These are phyloP conservation scores for Chlamydomonas eustigma DNA, from an alignment of 139 green algal species.

Conservation along the genomic window DNA sequence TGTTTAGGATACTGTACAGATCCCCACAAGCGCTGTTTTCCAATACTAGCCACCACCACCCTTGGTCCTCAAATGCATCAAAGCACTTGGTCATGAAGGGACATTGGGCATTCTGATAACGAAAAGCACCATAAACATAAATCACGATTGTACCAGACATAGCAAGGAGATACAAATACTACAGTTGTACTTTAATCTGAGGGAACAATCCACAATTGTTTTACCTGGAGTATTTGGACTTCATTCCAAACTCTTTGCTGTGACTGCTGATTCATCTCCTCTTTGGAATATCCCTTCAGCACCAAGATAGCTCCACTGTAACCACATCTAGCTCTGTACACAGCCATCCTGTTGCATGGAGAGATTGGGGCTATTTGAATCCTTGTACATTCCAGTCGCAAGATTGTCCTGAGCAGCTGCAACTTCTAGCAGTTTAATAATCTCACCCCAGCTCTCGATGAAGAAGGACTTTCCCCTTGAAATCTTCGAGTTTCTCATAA, in stretches of 20 bases:
- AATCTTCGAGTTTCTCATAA: slow-evolving; percentile 47
- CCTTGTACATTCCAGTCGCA: background rate
- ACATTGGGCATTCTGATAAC: slow-evolving; percentile 23
- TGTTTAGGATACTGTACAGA: slow-evolving; percentile 34
- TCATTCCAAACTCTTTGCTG: slow-evolving; percentile 33
- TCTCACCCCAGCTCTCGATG: slow-evolving; percentile 41
- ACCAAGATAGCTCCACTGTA: slow-evolving; percentile 38
- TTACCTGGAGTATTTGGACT: slow-evolving; percentile 22
- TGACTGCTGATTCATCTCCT: slow-evolving; percentile 35
- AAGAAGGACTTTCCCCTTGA: slow-evolving; percentile 38
- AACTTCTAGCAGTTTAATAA: background rate
- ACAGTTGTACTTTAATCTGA: no score
- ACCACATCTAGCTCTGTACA: slow-evolving; percentile 38
- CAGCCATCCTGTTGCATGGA: slow-evolving; percentile 27
- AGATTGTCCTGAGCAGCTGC: background rate
- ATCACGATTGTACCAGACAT: no score
- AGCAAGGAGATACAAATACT: no score
- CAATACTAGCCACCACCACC: slow-evolving; percentile 49
- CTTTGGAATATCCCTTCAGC: slow-evolving; percentile 41
- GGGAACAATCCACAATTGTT: no score
- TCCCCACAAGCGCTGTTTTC: slow-evolving; percentile 46
- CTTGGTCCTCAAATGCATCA: slow-evolving; percentile 48
- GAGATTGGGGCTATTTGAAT: background rate
- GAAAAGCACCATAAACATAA: no score
- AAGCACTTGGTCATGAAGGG: slow-evolving; percentile 58